A percentile compares a stretch with the other conserved stretches of the same genome.
Conservation (phyloP, 108 stramenopile genomes). For the Phaeodactylum tricornutum region DNA sequence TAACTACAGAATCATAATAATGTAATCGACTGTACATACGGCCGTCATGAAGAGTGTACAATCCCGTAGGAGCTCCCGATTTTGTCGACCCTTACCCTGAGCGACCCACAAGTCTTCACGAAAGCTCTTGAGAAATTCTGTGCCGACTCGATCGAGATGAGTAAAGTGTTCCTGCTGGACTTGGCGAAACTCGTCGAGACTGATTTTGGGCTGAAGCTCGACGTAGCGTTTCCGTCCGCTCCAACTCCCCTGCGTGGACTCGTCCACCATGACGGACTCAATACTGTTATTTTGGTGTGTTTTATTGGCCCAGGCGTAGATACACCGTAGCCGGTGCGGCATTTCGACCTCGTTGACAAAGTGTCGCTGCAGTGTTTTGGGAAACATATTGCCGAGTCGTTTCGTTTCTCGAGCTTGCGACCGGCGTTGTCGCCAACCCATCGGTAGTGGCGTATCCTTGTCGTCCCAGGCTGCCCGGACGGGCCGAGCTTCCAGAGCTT, state of each 20-base stretch:
- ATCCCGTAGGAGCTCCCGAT: constrained; percentile 48
- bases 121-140: constrained; percentile 61
- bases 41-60: constrained; percentile 58
- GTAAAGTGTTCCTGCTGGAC: constrained; percentile 68
- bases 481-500: constrained; percentile 19
- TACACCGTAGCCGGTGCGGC: constrained; percentile 75
- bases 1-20: constrained; percentile 24
- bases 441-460: not conserved
- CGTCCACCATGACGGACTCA: constrained; percentile 66
- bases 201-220: constrained; percentile 77
- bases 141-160: constrained; percentile 69
- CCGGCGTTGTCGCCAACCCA: constrained; percentile 54
- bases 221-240: constrained; percentile 79
- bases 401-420: constrained; percentile 36
- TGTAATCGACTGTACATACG: constrained; percentile 55
- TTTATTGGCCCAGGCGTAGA: constrained; percentile 88
- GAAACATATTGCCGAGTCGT: constrained; percentile 50
- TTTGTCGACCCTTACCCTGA: constrained; percentile 73
- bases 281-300: constrained; percentile 71
- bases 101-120: constrained; percentile 74
- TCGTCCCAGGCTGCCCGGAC: constrained; percentile 3
- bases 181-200: constrained; percentile 63
- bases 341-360: constrained; percentile 82
- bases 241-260: constrained; percentile 24
- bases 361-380: constrained; percentile 32